Percentiles rank a stretch among this genome's conserved stretches.
Evolutionary conservation across 2,329 filamentous ascomycete genomes (phyloP).

Genomic region (Paecilomyces niveus): DNA sequence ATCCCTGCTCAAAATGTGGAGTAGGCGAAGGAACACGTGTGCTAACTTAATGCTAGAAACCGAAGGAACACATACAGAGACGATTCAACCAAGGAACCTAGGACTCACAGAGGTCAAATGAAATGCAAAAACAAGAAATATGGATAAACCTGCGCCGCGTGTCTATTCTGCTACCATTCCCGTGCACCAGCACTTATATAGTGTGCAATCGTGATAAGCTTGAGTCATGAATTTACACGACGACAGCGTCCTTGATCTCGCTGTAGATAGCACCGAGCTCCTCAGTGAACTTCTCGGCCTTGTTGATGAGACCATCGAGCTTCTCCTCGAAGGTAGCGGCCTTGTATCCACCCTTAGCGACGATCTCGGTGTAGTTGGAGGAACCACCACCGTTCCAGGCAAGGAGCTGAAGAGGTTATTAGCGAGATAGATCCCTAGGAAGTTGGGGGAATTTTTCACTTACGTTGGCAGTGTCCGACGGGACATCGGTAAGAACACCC

Average conservation of each 20-base stretch:
- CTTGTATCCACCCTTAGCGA: constrained; percentile 66
- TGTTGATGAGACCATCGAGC: constrained; percentile 37
- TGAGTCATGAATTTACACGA: constrained; percentile 27
- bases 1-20: neutral
- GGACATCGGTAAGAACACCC: constrained; percentile 72
- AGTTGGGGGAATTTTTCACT: constrained; percentile 19
- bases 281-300: constrained; percentile 40
- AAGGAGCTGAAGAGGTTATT: constrained; percentile 52
- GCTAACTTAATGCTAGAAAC: constrained; percentile 3
- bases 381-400: constrained; percentile 98
- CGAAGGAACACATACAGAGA: constrained; percentile 12
- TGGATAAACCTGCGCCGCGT: constrained; percentile 18
- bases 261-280: constrained; percentile 43
- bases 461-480: constrained; percentile 76
- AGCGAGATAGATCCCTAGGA: constrained; percentile 7
- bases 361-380: constrained; percentile 81
- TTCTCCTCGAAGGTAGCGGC: constrained; percentile 35
- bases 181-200: constrained; percentile 7
- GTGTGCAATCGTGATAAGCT: neutral
- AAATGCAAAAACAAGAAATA: constrained; percentile 13
- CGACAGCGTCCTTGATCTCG: constrained; percentile 33
- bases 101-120: constrained; percentile 8
- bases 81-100: constrained; percentile 13
- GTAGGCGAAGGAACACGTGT: neutral
- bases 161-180: constrained; percentile 17